A percentile compares a stretch with the other conserved stretches of the same genome.
Evolutionary conservation across 2,329 filamentous ascomycete species (phyloP).

Genomic region (Atkinsonella texensis): DNA sequence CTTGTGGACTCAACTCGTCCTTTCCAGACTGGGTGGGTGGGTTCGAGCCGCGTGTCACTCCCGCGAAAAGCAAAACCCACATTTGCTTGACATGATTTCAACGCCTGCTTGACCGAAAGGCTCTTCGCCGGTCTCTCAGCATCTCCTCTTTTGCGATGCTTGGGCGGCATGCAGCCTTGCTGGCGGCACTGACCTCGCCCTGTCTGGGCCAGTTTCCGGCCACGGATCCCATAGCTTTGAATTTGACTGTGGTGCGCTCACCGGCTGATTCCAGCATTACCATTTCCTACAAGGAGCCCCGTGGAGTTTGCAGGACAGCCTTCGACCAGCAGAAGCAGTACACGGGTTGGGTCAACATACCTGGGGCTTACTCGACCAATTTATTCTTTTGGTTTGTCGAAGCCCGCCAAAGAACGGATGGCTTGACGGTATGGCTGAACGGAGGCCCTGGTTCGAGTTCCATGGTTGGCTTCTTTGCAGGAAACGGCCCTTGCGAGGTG

Average conservation of each 20-base stretch:
- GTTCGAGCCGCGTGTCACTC: neutral
- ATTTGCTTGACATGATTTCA: conserved; percentile 5
- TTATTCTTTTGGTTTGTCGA: conserved; percentile 40
- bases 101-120: neutral
- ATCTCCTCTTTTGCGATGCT: conserved; percentile 6
- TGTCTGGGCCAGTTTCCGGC: conserved; percentile 22
- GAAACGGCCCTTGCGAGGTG: conserved; percentile 43
- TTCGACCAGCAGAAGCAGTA: conserved; percentile 57
- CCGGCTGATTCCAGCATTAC: conserved; percentile 51
- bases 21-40: too few species aligned
- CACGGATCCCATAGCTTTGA: conserved; percentile 19
- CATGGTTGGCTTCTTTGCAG: conserved; percentile 51
- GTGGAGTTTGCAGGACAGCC: conserved; percentile 51
- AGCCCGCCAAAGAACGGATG: conserved; percentile 29
- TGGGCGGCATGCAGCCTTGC: conserved; percentile 9
- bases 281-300: conserved; percentile 52
- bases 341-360: conserved; percentile 55
- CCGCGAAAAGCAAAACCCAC: neutral
- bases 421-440: conserved; percentile 51
- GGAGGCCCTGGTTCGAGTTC: conserved; percentile 55
- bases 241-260: conserved; percentile 46
- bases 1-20: too few species aligned
- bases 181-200: conserved; percentile 7
- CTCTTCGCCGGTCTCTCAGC: neutral
- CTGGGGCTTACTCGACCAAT: conserved; percentile 40